These are phyloP conservation scores for Helotiales sp. DNA, from an alignment of 2,329 filamentous ascomycete species.

Conservation along the genomic window DNA sequence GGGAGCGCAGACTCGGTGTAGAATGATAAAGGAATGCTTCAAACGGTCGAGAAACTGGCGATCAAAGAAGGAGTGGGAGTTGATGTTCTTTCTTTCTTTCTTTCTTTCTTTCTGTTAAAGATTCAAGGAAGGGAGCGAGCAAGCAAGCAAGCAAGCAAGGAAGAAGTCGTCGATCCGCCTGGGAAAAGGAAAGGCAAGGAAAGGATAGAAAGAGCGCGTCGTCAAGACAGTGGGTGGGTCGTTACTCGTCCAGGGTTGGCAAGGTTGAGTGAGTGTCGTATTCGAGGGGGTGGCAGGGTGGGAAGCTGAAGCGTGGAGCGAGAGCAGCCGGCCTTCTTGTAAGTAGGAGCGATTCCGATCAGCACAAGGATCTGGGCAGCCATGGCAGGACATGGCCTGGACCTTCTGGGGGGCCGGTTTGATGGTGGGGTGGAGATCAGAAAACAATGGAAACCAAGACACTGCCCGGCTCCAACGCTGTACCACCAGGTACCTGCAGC, in stretches of 20 bases:
- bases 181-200: conserved; percentile 10
- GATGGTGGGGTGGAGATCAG: neutral
- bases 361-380: neutral
- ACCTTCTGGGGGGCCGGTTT: neutral
- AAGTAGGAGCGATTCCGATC: conserved; percentile 4
- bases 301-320: neutral
- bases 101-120: too few species aligned
- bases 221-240: conserved; percentile 17
- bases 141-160: neutral
- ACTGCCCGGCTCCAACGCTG: too few species aligned
- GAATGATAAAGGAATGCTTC: conserved; percentile 18
- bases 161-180: conserved; percentile 13
- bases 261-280: neutral
- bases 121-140: neutral
- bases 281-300: neutral
- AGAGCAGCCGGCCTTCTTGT: conserved; percentile 12
- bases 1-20: neutral
- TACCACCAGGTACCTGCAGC: neutral
- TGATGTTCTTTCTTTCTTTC: neutral
- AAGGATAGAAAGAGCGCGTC: neutral
- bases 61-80: conserved; percentile 6
- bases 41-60: conserved; percentile 2
- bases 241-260: conserved; percentile 7
- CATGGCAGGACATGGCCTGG: neutral
- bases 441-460: neutral